A percentile compares a stretch with the other conserved stretches of the same genome.
These are phyloP conservation scores for Acer saccharum DNA, from an alignment of 345 rosid species.

Conservation along the genomic window DNA sequence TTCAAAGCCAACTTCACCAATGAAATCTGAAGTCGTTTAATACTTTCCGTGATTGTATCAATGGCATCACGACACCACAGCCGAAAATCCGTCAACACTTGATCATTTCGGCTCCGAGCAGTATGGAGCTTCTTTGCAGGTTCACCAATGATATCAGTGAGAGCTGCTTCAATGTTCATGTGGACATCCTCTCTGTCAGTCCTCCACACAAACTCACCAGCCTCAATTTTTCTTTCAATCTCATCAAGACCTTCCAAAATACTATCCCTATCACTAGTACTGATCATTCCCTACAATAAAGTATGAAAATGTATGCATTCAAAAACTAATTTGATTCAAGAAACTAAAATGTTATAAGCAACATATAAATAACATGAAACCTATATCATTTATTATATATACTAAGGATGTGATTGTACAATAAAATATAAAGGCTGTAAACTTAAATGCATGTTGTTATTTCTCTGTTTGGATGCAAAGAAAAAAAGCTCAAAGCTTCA, in stretches of 20 bases:
- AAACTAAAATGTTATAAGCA: background rate
- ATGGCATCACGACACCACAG: slow-evolving; percentile 97
- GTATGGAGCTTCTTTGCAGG: slow-evolving; percentile 98
- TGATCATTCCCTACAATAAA: slow-evolving; percentile 67
- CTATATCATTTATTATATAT: too few species aligned
- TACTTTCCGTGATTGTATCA: slow-evolving; percentile 48
- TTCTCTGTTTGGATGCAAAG: background rate
- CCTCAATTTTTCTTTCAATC: slow-evolving; percentile 64
- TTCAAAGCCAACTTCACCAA: slow-evolving; percentile 73
- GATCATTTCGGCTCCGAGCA: slow-evolving; percentile 90
- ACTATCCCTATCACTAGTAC: slow-evolving; percentile 60
- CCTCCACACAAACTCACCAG: slow-evolving; percentile 80
- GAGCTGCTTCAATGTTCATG: slow-evolving; percentile 95
- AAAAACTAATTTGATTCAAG: background rate
- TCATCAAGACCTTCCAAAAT: slow-evolving; percentile 77
- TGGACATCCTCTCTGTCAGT: slow-evolving; percentile 94
- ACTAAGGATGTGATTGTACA: too few species aligned
- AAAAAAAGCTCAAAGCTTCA: background rate
- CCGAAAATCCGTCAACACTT: slow-evolving; percentile 84
- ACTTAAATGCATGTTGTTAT: background rate
- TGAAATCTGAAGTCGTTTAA: slow-evolving; percentile 61
- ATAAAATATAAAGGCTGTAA: too few species aligned
- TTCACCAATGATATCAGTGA: slow-evolving; percentile 92
- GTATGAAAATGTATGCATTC: background rate
- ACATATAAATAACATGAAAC: background rate